Conservation (phyloP, 768 basidiomycete genomes). For the Boletus sp. region DNA sequence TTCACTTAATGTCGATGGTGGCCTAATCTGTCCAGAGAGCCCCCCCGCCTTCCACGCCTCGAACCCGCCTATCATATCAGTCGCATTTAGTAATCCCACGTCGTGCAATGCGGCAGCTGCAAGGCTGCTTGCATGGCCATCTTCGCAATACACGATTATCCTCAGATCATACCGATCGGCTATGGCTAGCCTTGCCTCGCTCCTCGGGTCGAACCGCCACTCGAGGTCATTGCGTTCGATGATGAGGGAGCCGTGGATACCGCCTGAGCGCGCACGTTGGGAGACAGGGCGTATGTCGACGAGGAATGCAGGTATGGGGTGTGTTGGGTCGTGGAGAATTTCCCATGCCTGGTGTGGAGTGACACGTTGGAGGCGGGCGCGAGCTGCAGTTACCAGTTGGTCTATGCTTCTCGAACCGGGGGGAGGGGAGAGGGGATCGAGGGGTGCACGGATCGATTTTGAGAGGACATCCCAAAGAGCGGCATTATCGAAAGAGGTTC, state of each 20-base stretch:
- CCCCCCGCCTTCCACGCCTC: slow-evolving; percentile 68
- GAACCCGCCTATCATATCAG: slow-evolving; percentile 75
- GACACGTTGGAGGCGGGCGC: slow-evolving; percentile 63
- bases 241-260: slow-evolving; percentile 63
- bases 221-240: slow-evolving; percentile 77
- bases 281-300: slow-evolving; percentile 73
- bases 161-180: slow-evolving; percentile 74
- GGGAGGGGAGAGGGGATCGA: slow-evolving; percentile 61
- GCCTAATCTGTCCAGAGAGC: slow-evolving; percentile 49
- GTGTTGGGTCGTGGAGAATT: slow-evolving; percentile 51
- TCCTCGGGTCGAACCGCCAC: slow-evolving; percentile 76
- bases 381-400: slow-evolving; percentile 53
- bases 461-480: slow-evolving; percentile 70
- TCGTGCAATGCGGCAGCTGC: slow-evolving; percentile 69
- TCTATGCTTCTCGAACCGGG: slow-evolving; percentile 61
- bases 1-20: slow-evolving; percentile 28
- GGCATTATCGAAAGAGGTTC: slow-evolving; percentile 55
- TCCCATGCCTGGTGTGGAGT: slow-evolving; percentile 56
- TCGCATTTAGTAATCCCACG: slow-evolving; percentile 68
- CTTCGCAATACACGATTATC: slow-evolving; percentile 72
- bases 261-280: slow-evolving; percentile 56
- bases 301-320: slow-evolving; percentile 62
- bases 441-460: slow-evolving; percentile 55
- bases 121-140: slow-evolving; percentile 68
- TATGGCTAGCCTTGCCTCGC: slow-evolving; percentile 53